These are phyloP conservation scores for Backusella westeae DNA, from an alignment of 192 early-diverging fungal species.

Conservation along the genomic window DNA sequence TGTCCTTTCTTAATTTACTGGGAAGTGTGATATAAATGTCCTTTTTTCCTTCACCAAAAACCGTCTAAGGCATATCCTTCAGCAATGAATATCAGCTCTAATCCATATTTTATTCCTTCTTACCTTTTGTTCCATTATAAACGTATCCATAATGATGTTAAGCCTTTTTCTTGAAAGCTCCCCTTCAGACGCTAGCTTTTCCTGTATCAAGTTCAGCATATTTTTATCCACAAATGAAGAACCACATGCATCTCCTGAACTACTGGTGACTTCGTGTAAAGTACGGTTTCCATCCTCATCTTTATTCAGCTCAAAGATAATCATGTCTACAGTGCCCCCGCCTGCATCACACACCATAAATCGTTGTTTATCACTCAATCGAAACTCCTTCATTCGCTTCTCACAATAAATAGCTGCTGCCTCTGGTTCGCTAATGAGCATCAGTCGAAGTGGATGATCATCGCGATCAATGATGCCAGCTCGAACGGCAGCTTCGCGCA, in stretches of 20 bases:
- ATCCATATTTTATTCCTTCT: background rate
- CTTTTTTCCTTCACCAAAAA: conserved; percentile 14
- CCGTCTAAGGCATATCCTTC: background rate
- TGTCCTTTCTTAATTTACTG: background rate
- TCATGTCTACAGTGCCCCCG: conserved; percentile 52
- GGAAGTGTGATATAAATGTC: background rate
- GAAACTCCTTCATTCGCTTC: conserved; percentile 38
- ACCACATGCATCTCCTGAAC: conserved; percentile 45
- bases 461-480: conserved; percentile 36
- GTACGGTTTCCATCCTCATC: conserved; percentile 37
- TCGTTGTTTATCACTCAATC: conserved; percentile 35
- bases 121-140: conserved; percentile 41
- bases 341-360: conserved; percentile 52
- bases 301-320: conserved; percentile 47
- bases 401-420: conserved; percentile 47
- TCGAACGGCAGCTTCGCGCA: conserved; percentile 43
- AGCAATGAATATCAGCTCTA: conserved; percentile 19
- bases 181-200: conserved; percentile 32
- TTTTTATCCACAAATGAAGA: conserved; percentile 42
- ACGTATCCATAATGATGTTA: conserved; percentile 42
- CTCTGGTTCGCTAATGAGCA: conserved; percentile 45
- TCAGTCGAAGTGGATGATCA: conserved; percentile 40
- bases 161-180: conserved; percentile 40
- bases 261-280: conserved; percentile 43
- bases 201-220: conserved; percentile 37